Base-by-base conservation (phyloP, 768 basidiomycete species). In the Naganishia randhawae region DNA sequence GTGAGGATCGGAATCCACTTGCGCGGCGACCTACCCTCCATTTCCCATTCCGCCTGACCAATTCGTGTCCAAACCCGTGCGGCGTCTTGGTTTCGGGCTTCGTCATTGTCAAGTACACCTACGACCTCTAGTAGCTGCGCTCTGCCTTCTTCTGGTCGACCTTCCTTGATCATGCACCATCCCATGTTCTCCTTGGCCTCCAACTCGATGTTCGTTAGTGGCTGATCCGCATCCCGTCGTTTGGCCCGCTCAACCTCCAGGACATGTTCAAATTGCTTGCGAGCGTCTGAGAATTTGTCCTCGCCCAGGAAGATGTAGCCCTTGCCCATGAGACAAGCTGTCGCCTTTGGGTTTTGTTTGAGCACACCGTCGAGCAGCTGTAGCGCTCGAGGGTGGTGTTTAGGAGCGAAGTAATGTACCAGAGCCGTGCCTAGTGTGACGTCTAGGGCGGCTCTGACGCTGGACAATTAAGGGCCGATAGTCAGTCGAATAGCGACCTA, bases 51-150 rank as follows among this genome's bases (percentile, higher is more conserved):
- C 50, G 86, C 86, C 75, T 84, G 83, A 1, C 95, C 96, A 2
- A 95, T 82, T 69, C 91, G 83, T 90, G 91, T 98, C 76, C 90
- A 83, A 69, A 88, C 90, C 54, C 90, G 82, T 0, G 94, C 92
- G 69, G 86, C 81, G 73, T 89, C 86, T n/a, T 82, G 78, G 2
- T 84, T 87, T 29, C 80, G 75, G 17, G 85, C 83, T 0, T 82
- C 72, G 27, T 83, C 79, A 10, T 82, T 83, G 0, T 83, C 71
- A 39, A 75, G 64, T 1, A 74, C 66, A 33, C 73, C 73, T 1
- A 73, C 73, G 9, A 82, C 77, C 0, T 69, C 66, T 33, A 80
- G 74, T 29, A 81, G 68, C 16, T 76, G 66, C 13, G 74, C 74
- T 41, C 72, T 42, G 0, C 79, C 81, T 50, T 75, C 74, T 31